A percentile compares a stretch with the other conserved stretches of the same genome.
phyloP scores from a whole-genome alignment of 2,329 filamentous ascomycete genomes.

The Diaporthe sp. region DNA sequence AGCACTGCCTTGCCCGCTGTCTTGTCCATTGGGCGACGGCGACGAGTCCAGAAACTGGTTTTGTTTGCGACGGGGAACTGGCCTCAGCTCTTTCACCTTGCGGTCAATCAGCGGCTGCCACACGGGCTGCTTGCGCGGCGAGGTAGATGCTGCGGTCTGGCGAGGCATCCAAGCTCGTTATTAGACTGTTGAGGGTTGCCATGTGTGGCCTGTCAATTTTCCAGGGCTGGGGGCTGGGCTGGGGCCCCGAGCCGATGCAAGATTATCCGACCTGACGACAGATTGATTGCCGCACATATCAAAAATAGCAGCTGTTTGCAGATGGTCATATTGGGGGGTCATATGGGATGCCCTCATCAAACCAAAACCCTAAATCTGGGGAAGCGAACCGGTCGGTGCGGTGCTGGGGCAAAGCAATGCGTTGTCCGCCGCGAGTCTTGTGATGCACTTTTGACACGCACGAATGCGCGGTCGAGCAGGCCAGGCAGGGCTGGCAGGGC shows the following conservation, averaged over 20 bases:
- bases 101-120: conserved; percentile 21
- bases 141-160: conserved; percentile 19
- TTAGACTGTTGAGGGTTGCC: background rate
- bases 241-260: conserved; percentile 6
- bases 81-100: background rate
- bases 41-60: conserved; percentile 11
- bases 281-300: conserved; percentile 25
- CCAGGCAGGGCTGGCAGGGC: conserved; percentile 15
- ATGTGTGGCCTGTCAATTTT: background rate
- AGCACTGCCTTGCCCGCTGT: conserved; percentile 28
- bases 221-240: background rate
- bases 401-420: conserved; percentile 37
- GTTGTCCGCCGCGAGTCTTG: conserved; percentile 33
- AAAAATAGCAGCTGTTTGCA: conserved; percentile 34
- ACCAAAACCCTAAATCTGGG: conserved; percentile 33
- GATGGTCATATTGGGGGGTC: conserved; percentile 26
- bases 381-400: conserved; percentile 34
- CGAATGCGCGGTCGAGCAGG: conserved; percentile 26
- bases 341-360: conserved; percentile 30
- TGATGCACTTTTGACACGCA: conserved; percentile 30
- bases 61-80: background rate
- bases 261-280: conserved; percentile 26
- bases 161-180: conserved; percentile 3
- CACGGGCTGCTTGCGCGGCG: conserved; percentile 14
- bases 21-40: conserved; percentile 1